Base-by-base conservation (phyloP, 2,329 filamentous ascomycete species). In the Pezicula radicicola region DNA sequence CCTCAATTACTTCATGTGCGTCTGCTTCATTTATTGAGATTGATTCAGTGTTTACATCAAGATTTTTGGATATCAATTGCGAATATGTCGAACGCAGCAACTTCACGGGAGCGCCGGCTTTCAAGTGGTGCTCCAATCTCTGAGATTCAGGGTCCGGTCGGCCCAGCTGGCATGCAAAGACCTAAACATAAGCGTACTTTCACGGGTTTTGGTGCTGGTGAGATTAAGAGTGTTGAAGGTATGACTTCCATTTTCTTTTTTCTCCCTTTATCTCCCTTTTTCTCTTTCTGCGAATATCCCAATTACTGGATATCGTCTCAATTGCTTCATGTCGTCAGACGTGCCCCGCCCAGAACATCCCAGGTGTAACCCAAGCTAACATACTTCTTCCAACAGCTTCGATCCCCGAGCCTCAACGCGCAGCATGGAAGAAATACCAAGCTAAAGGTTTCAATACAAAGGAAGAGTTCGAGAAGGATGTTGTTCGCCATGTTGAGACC, bases 181-280 rank as follows among this genome's bases (percentile, higher is more conserved):
- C 94, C 94, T 43, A 99, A 97, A 76, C 94, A 99, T 76, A 97
- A 91, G 79, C 84, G 94, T 61, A 97, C 93, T n/a, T 89, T 89
- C 60, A 99, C 94, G 9, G 94, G 94, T 8, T 94, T 97, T 67
- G 92, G 91, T 33, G 81, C 91, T 27, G 78, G 83, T 35, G 94
- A 99, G 68, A 97, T 97, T 77, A 97, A 96, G 77, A 87, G 75
- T 64, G 90, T 97, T 46, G 92, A 97, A 75, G 91, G 91, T 76
- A 84, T 74, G 74, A 6, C 25, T 6, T 25, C 25, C 25, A 19
- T 19, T 19, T 19, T 19, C 3, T 6, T 25, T 25, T 25, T 25
- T n/a, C n/a, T n/a, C n/a, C n/a, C n/a, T n/a, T n/a, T n/a, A n/a
- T n/a, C 25, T 25, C 6, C 25, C 25, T 25, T 49, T 40, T 42